phyloP scores from a whole-genome alignment of 331 rosid genomes.

The Saraca asoca region DNA sequence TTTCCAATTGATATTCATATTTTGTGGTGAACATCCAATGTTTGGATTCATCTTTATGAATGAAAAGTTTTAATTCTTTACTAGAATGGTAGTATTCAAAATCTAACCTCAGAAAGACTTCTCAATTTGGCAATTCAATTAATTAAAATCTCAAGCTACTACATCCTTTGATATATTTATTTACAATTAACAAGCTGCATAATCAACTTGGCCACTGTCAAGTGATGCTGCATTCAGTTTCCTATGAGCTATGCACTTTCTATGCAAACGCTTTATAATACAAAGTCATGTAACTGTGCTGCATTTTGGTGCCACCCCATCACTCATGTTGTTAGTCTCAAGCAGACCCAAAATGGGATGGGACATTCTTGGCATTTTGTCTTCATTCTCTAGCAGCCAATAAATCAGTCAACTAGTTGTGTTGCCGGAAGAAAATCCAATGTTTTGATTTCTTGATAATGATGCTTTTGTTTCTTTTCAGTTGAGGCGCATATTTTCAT shows the following conservation, averaged over 20 bases:
- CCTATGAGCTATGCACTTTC: too few relatives aligned
- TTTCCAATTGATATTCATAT: too few relatives aligned
- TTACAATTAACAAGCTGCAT: neutral
- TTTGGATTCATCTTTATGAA: slow-evolving; percentile 5
- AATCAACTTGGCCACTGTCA: neutral
- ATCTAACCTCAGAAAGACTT: slow-evolving; percentile 15
- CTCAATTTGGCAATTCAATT: neutral
- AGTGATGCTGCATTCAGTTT: slow-evolving; percentile 7
- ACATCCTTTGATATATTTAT: neutral
- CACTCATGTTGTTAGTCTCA: neutral
- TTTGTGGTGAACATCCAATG: neutral
- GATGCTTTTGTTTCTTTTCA: slow-evolving; percentile 17
- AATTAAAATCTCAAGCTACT: neutral
- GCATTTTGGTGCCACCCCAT: neutral
- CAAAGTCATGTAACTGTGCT: neutral
- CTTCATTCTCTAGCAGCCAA: slow-evolving; percentile 9
- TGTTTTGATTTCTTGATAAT: slow-evolving; percentile 5
- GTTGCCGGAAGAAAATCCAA: neutral
- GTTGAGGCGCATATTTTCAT: slow-evolving; percentile 4
- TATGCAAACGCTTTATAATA: too few relatives aligned
- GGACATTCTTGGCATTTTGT: slow-evolving; percentile 3
- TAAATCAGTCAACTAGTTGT: too few relatives aligned
- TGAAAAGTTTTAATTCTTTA: neutral
- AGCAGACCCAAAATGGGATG: slow-evolving; percentile 15
- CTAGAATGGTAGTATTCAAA: neutral